Evolutionary conservation across 306 rosid species (phyloP), one percentile per base, ranked within the genome.

Genomic region (Prunus mume): DNA sequence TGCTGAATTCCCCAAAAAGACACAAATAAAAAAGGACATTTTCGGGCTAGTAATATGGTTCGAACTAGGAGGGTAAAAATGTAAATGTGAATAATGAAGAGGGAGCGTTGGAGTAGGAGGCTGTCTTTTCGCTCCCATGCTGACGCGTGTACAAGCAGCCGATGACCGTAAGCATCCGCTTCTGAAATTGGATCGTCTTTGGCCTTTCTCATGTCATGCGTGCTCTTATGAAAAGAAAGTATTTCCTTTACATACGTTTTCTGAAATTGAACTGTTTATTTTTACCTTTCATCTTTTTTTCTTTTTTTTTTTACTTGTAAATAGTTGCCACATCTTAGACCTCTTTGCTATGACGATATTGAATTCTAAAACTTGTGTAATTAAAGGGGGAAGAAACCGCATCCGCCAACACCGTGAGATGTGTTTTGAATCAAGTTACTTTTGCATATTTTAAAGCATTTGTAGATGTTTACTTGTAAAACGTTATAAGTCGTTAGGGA

Each of bases 121-220:
- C 81, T 73, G 86, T 85, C 84, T 71, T 69, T 80, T 73, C 74
- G 75, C 45, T 84, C 92, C 91, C 87, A 75, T 65, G 79, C 57
- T 77, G 95, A 86, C 91, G 81, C 95, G 93, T 88, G 88, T 84
- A 25, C 76, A 66, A 71, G 71, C 32, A 71, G 79, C 3, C 51
- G 64, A 69, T 77, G 71, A 73, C 86, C 62, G 72, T 78, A 76
- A 64, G 32, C 82, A 54, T 54, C 77, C 50, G 79, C 77, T 83
- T 73, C 74, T 64, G 55, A 82, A 79, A 76, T 84, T 86, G 65
- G 11, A 11, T 2, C 41, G 18, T 62, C 25, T 17, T 30, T 19
- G 52, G 41, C 49, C 63, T 62, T 57, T 32, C 47, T 66, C 57
- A 24, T 60, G 3, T 66, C 57, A 24, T 60, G 3, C 65, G 65